These are phyloP conservation scores for Melanomma pulvis-pyrius DNA, from an alignment of 495 filamentous ascomycete genomes.

Conservation along the genomic window DNA sequence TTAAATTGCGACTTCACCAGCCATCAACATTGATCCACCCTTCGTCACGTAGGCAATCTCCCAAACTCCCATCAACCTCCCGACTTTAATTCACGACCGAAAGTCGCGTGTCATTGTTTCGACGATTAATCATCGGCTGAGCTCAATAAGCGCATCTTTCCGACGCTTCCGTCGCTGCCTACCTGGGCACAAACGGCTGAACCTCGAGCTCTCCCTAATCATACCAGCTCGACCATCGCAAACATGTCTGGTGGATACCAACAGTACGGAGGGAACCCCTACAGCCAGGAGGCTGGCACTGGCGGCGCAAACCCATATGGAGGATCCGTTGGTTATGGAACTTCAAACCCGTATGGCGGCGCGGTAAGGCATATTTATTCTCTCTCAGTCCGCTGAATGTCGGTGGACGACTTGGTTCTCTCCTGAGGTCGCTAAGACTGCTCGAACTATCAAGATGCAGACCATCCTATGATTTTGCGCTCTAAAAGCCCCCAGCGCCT, in stretches of 20 bases:
- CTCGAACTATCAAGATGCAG: too few relatives aligned
- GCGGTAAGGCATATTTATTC: slow-evolving; percentile 11
- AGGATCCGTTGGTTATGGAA: slow-evolving; percentile 48
- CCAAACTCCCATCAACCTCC: neutral
- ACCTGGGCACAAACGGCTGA: neutral
- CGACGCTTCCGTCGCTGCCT: slow-evolving; percentile 1
- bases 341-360: slow-evolving; percentile 42
- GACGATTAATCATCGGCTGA: neutral
- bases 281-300: slow-evolving; percentile 55
- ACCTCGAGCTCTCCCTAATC: neutral
- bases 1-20: neutral
- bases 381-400: too few relatives aligned
- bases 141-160: neutral
- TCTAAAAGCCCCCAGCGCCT: too few relatives aligned
- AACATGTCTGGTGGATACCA: slow-evolving; percentile 39
- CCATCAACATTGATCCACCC: neutral
- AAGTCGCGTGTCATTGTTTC: neutral
- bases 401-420: neutral
- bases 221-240: neutral
- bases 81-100: neutral
- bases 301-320: slow-evolving; percentile 47
- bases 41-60: neutral
- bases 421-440: neutral
- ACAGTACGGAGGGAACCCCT: slow-evolving; percentile 52
- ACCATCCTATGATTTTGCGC: too few relatives aligned